Percentiles rank a stretch among this genome's conserved stretches.
phyloP scores from a whole-genome alignment of 164 flowering plant genomes.

The Annona cherimola region DNA sequence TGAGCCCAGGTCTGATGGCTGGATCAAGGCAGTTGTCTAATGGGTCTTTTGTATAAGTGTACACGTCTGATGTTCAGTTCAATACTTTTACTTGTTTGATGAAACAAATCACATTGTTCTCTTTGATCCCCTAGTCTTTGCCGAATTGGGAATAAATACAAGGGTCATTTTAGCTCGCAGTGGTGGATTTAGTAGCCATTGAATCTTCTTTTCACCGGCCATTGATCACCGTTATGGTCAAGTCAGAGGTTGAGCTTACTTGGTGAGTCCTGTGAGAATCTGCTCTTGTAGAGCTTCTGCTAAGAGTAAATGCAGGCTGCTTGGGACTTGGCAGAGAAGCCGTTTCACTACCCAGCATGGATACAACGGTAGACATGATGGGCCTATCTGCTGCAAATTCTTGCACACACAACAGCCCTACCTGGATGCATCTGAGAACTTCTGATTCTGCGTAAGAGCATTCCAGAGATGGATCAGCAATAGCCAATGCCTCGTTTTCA shows the following conservation, averaged over 20 bases:
- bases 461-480: not conserved
- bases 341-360: constrained; percentile 16
- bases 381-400: constrained; percentile 11
- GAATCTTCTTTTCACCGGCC: not conserved
- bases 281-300: not conserved
- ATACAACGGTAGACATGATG: not conserved
- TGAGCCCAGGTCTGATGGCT: constrained; percentile 51
- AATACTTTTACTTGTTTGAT: not conserved
- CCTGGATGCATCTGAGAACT: constrained; percentile 12
- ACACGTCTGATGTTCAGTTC: not conserved
- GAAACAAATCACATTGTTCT: too few species aligned
- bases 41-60: too few species aligned
- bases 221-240: not conserved
- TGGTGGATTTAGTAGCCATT: too few species aligned
- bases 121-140: too few species aligned
- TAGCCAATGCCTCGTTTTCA: constrained; percentile 1
- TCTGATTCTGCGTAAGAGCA: not conserved
- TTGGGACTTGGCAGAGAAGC: constrained; percentile 8
- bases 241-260: not conserved
- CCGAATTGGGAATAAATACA: too few species aligned
- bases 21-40: not conserved
- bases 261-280: not conserved
- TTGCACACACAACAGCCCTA: constrained; percentile 14
- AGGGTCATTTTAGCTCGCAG: too few species aligned
- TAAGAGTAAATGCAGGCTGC: constrained; percentile 7